A percentile compares a stretch with the other conserved stretches of the same genome.
phyloP scores from a whole-genome alignment of 2,329 filamentous ascomycete genomes.

The Stemphylium lycopersici region DNA sequence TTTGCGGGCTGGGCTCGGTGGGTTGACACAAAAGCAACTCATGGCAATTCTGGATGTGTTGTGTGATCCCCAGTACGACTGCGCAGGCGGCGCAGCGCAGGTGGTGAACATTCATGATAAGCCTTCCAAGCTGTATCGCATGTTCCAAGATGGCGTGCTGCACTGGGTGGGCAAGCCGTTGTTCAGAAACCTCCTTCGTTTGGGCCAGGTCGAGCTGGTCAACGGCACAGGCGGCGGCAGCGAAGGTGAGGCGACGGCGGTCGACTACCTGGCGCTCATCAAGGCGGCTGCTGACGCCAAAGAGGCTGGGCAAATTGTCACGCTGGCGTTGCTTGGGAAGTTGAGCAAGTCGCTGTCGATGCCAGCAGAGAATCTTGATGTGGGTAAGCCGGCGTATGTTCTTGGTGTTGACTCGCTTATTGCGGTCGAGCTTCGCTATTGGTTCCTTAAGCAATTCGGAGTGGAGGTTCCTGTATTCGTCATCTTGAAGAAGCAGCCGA shows the following conservation, averaged over 20 bases:
- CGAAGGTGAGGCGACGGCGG: background rate
- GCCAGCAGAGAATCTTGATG: conserved; percentile 10
- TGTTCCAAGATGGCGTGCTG: conserved; percentile 11
- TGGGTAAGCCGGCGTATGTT: conserved; percentile 10
- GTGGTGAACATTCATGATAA: conserved; percentile 13
- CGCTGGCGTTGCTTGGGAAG: conserved; percentile 7
- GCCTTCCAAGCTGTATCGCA: conserved; percentile 11
- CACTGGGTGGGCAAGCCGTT: conserved; percentile 12
- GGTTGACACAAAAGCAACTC: conserved; percentile 11
- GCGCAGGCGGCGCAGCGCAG: conserved; percentile 1
- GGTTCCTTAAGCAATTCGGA: conserved; percentile 23
- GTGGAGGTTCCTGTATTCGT: conserved; percentile 27
- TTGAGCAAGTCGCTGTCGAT: conserved; percentile 12
- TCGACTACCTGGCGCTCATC: conserved; percentile 13
- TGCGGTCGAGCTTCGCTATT: conserved; percentile 31
- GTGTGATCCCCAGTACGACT: conserved; percentile 10
- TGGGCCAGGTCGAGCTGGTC: conserved; percentile 12
- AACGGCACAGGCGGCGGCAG: conserved; percentile 5
- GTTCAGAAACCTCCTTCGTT: conserved; percentile 12
- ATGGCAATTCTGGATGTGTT: conserved; percentile 13
- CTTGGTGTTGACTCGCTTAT: conserved; percentile 33
- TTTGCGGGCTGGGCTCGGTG: conserved; percentile 10
- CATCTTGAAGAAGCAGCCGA: conserved; percentile 19
- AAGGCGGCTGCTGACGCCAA: conserved; percentile 6
- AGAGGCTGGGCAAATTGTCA: conserved; percentile 12